Percentiles rank a stretch among this genome's conserved stretches.
These are phyloP conservation scores for Ogataea corticis DNA, from an alignment of 805 yeast species.

Conservation along the genomic window DNA sequence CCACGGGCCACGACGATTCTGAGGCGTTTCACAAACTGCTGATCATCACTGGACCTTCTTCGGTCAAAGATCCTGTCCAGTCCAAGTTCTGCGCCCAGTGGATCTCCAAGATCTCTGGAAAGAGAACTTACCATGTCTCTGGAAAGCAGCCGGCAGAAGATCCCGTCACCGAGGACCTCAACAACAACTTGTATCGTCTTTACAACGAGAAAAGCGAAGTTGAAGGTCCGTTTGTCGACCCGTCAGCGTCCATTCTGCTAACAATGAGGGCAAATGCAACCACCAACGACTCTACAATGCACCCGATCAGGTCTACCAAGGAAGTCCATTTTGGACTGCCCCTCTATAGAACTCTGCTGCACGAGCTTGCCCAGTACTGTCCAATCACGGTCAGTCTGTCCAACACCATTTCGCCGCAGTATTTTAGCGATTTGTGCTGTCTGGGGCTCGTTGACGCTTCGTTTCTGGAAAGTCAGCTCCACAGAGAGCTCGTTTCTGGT, in stretches of 20 bases:
- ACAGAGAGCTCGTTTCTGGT: conserved; percentile 53
- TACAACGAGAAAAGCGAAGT: conserved; percentile 12
- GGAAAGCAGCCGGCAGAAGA: background rate
- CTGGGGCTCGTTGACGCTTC: conserved; percentile 45
- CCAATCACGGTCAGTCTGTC: conserved; percentile 48
- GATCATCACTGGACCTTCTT: conserved; percentile 43
- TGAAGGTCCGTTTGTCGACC: background rate
- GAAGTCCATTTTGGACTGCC: conserved; percentile 44
- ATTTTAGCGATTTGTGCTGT: conserved; percentile 47
- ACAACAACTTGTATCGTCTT: conserved; percentile 3
- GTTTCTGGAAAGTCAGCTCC: conserved; percentile 48
- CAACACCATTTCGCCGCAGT: conserved; percentile 53
- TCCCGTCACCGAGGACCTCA: conserved; percentile 6
- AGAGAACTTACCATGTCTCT: conserved; percentile 15
- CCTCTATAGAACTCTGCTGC: conserved; percentile 38
- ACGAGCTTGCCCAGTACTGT: conserved; percentile 42
- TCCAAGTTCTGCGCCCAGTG: conserved; percentile 43
- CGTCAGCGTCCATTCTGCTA: conserved; percentile 27
- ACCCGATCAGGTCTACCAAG: conserved; percentile 15
- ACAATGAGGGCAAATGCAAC: conserved; percentile 42
- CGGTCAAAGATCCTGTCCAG: conserved; percentile 34
- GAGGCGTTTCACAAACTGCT: conserved; percentile 23
- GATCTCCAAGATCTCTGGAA: conserved; percentile 33
- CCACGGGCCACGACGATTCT: background rate
- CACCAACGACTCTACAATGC: conserved; percentile 24